Conservation (phyloP, 1,139 yeast species). For the Pichia sp. region DNA sequence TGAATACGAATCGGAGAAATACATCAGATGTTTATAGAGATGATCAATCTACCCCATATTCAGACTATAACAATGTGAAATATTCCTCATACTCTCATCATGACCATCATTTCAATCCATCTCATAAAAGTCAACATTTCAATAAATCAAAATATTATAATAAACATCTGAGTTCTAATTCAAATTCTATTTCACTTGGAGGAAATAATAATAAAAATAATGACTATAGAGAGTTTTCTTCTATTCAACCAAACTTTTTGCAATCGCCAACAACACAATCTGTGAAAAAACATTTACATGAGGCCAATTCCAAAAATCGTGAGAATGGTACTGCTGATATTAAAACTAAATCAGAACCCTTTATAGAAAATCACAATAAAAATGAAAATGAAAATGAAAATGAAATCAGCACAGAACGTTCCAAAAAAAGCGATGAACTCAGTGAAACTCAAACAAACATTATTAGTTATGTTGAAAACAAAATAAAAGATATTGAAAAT, state of each 20-base stretch:
- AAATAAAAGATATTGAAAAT: background rate
- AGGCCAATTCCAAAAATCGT: background rate
- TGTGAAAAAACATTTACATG: background rate
- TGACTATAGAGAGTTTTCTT: constrained; percentile 1
- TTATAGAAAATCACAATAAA: background rate
- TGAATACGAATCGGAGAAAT: constrained; percentile 5
- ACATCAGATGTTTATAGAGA: constrained; percentile 3
- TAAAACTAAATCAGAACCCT: background rate
- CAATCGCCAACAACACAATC: background rate
- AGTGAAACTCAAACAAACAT: no score
- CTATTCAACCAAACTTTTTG: background rate
- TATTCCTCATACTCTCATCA: constrained; percentile 5
- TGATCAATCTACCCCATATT: constrained; percentile 4
- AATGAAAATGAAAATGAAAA: background rate
- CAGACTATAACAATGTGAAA: constrained; percentile 5
- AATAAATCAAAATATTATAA: constrained; percentile 5
- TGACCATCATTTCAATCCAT: background rate
- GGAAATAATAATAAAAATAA: background rate
- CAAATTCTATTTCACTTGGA: background rate
- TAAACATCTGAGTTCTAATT: background rate
- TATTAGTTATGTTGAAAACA: no score
- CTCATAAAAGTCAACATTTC: constrained; percentile 2
- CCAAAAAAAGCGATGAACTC: no score
- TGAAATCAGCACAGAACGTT: no score
- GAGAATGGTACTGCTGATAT: background rate